Percentiles rank a stretch among this genome's conserved stretches.
Conservation (phyloP, 768 basidiomycete species). For the Russula earlei region DNA sequence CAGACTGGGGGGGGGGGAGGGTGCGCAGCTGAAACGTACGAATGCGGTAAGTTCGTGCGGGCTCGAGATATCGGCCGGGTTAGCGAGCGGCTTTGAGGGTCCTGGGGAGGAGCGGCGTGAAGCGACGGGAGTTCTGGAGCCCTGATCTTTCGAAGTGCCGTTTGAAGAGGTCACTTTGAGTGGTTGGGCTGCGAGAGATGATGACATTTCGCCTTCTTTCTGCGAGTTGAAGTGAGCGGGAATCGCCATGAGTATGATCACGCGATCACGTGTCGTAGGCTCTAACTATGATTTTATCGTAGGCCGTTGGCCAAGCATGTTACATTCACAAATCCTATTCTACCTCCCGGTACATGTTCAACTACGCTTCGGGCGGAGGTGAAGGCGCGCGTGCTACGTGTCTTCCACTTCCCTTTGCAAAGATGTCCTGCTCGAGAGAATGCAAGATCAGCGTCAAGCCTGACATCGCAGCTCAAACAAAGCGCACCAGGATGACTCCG, state of each 20-base stretch:
- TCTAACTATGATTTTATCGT: no score
- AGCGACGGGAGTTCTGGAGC: constrained; percentile 5
- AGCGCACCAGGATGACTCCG: constrained; percentile 56
- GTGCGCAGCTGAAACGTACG: constrained; percentile 40
- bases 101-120: constrained; percentile 7
- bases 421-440: constrained; percentile 31
- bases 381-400: constrained; percentile 24
- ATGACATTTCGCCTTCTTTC: constrained; percentile 4
- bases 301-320: no score
- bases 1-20: not conserved
- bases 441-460: not conserved
- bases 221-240: no score
- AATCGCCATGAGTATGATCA: no score
- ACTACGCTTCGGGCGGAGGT: constrained; percentile 12
- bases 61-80: constrained; percentile 67
- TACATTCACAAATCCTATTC: not conserved
- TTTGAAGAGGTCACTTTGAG: constrained; percentile 15
- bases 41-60: constrained; percentile 93
- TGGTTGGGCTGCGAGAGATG: constrained; percentile 14
- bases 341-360: not conserved
- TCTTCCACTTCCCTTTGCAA: constrained; percentile 33
- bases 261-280: no score
- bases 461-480: not conserved
- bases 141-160: constrained; percentile 11
- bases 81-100: constrained; percentile 6